Base-by-base conservation (phyloP, 2,329 filamentous ascomycete species). In the Apiospora rasikravindrae region DNA sequence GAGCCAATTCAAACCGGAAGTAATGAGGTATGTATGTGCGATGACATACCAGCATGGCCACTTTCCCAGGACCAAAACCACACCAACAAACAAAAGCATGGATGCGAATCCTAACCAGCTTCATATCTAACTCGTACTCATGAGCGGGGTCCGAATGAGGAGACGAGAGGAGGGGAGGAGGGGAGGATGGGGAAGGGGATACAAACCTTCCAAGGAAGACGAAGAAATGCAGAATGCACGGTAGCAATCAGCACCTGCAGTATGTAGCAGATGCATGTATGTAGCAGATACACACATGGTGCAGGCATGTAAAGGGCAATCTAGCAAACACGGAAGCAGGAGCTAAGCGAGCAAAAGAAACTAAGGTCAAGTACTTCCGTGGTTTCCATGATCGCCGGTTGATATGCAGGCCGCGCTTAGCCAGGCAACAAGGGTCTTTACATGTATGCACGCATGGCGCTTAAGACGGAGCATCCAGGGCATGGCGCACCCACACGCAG, bases 361-460 rank as follows among this genome's bases (percentile, higher is more conserved):
- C 29, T 33, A 57, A 33, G 19, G 16, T 47, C 22, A 19, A 19
- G 16, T 22, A 47, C 44, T 4, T 47, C 45, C 45, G 2, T 51
- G 11, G 10, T 14, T 14, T 24, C 10, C 49, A 51, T 51, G 19
- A 51, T 51, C 49, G n/a, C 24, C n/a, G 10, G 45, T n/a, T 33
- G 24, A 57, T 33, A 64, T 64, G 57, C 57, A 64, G 57, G 53
- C 11, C 33, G 57, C 57, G 57, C 57, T 64, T 64, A 64, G 57
- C 53, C 53, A 61, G 53, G n/a, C n/a, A n/a, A n/a, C 33, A 5
- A 37, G 33, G 16, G 53, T 22, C 33, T 2, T 16, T 37, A 19
- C 13, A n/a, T n/a, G 40, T 22, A 49, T 11, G 53, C 57, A 40
- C 33, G 16, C 3, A 40, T 40, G 57, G 57, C 57, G 57, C 33